Evolutionary conservation across 1,284 basidiomycete genomes (phyloP), one percentile per base, ranked within the genome.

Genomic region (Trametes polyzona): DNA sequence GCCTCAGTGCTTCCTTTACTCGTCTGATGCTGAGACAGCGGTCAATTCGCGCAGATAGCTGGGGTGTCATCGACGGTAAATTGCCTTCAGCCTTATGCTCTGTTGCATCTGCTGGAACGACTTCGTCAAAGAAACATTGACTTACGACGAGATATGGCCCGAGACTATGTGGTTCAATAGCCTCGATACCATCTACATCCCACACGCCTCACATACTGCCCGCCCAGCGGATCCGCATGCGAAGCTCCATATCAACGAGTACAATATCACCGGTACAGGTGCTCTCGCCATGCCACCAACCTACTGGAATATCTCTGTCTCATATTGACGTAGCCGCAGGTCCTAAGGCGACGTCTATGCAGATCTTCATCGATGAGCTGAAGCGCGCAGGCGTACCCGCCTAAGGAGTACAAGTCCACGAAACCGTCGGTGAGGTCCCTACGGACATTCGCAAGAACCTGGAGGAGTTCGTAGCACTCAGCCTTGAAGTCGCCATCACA

Each of bases 401-500:
- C 62, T 79, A 84, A 43, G 83, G 83, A 23, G 70, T 83, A 36
- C 81, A 84, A 71, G 72, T 69, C 26, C 82, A 83, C 63, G 72
- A 83, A 52, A 79, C 82, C 54, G 78, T 82, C 51, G 81, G 81
- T 10, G 59, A 75, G 47, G 73, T 83, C 14, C 79, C 81, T 2
- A 69, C 73, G n/a, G 72, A 71, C 11, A 66, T 83, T 42, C 71
- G 79, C 59, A 65, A 70, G 23, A 78, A 80, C 58, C 62, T 83
- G 27, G 66, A 77, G 65, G 72, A 76, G 46, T 81, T 85, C 62
- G 72, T 76, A 12, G 76, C 76, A 14, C 75, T 82, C n/a, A 83
- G 83, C 14, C 72, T 85, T 32, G 82, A 84, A 57, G 76, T 86
- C n/a, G 82, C 82, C n/a, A 76, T 84, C 52, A 85, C 83, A 2